Evolutionary conservation across 2,329 filamentous ascomycete species (phyloP), one percentile per base, ranked within the genome.

Genomic region (Fusarium chaquense): DNA sequence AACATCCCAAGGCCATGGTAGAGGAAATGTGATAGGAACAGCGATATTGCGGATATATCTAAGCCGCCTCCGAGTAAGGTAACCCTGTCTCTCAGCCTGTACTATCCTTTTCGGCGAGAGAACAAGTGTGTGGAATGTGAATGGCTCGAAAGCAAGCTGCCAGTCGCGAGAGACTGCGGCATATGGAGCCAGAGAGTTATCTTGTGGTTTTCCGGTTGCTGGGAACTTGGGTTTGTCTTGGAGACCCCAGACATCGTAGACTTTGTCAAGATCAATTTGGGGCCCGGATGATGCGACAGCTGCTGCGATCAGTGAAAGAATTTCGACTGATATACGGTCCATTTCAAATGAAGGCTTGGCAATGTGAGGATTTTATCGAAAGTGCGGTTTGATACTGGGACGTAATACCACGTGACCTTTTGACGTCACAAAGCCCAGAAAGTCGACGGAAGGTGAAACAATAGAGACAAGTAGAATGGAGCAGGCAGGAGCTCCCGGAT

Each of bases 101-200:
- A 33, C 53, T 10, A 65, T 18, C 18, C 45, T 46, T 15, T 52
- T 64, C 2, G 59, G 45, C 7, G 59, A 51, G 7, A 65, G 18
- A 9, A 51, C 11, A 24, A 65, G 40, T 11, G 45, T 50, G 5
- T 65, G 45, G 2, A 65, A 65, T 4, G 40, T 58, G 4, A 58
- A 65, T 0, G 62, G 59, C 35, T 65, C 62, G 12, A 65, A 65
- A 1, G 60, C 45, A 5, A 64, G 59, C 26, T 65, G 59, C 59
- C 59, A 64, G 6, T 33, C 30, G 13, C n/a, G 62, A 8, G 43
- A 65, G 3, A 65, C 62, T 3, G 52, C 38, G 4, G 62, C 33
- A 16, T 41, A 65, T 8, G 38, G 9, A 9, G 62, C 38, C 1
- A 65, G 40, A 6, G 59, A 65, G 16, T 63, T 50, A 5, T 40